phyloP scores from a whole-genome alignment of 768 basidiomycete species.

The Boletus subcaerulescens region DNA sequence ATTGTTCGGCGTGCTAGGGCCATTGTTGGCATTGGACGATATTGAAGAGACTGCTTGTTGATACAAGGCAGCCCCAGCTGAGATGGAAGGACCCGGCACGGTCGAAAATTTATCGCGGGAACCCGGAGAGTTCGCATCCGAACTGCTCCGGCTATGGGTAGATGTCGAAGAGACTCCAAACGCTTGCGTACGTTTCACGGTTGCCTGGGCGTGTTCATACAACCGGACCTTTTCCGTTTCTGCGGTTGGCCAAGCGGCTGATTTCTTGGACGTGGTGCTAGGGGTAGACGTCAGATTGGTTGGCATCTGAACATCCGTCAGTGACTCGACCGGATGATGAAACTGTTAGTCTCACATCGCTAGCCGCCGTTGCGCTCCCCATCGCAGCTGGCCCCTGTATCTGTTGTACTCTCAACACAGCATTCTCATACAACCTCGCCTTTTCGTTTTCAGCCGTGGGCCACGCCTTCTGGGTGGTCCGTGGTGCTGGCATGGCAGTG shows the following conservation, averaged over 20 bases:
- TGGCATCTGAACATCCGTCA: conserved; percentile 11
- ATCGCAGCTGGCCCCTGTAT: conserved; percentile 36
- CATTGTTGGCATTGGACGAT: conserved; percentile 17
- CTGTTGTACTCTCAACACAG: conserved; percentile 37
- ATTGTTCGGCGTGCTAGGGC: conserved; percentile 15
- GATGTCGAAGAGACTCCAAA: conserved; percentile 28
- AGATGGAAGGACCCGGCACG: conserved; percentile 25
- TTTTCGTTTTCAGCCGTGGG: conserved; percentile 47
- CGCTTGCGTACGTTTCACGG: conserved; percentile 59
- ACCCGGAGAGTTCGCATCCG: conserved; percentile 23
- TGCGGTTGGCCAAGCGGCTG: conserved; percentile 55
- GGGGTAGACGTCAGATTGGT: neutral
- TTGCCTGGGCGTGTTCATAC: conserved; percentile 65
- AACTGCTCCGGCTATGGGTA: conserved; percentile 27
- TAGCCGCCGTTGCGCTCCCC: conserved; percentile 23
- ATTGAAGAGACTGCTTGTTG: conserved; percentile 45
- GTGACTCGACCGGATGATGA: neutral
- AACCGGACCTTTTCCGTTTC: conserved; percentile 75
- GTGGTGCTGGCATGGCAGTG: conserved; percentile 19
- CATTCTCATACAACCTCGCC: conserved; percentile 36
- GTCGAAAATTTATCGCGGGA: conserved; percentile 18
- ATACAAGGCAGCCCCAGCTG: conserved; percentile 44
- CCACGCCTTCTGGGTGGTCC: conserved; percentile 21
- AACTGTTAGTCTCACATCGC: conserved; percentile 19
- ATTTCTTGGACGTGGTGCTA: conserved; percentile 14